Percentiles rank a stretch among this genome's conserved stretches.
Conservation (phyloP, 305 asterid species). For the Plantago coronopus region DNA sequence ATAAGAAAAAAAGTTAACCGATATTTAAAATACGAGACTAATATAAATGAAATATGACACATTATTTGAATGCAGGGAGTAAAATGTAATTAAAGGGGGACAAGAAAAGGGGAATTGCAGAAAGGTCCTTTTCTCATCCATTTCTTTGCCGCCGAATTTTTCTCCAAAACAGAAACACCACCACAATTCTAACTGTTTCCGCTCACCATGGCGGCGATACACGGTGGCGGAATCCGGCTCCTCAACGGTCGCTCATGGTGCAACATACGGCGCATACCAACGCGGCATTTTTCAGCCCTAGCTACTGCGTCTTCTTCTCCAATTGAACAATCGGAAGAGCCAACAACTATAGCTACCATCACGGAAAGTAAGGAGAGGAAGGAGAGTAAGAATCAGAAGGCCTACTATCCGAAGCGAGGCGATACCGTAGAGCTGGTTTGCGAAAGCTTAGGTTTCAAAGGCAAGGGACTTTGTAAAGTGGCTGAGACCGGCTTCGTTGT, state of each 20-base stretch:
- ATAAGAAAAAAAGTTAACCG: too few relatives aligned
- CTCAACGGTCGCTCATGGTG: conserved; percentile 40
- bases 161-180: background rate
- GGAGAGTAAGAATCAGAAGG: conserved; percentile 7
- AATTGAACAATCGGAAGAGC: conserved; percentile 36
- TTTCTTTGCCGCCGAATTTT: conserved; percentile 27
- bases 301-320: conserved; percentile 41
- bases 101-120: background rate
- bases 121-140: conserved; percentile 18
- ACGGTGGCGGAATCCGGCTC: conserved; percentile 52
- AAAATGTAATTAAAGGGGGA: too few relatives aligned
- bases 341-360: conserved; percentile 27
- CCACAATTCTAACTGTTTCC: conserved; percentile 18
- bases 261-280: conserved; percentile 28
- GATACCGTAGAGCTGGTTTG: conserved; percentile 82
- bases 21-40: too few relatives aligned
- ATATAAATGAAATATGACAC: too few relatives aligned
- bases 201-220: conserved; percentile 40
- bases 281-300: conserved; percentile 29
- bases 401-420: conserved; percentile 82
- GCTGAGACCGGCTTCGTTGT: conserved; percentile 69
- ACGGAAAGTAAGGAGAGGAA: conserved; percentile 14
- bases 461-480: conserved; percentile 87
- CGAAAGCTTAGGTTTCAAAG: conserved; percentile 85
- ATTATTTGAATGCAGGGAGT: too few relatives aligned